phyloP scores from a whole-genome alignment of 345 rosid species.

The Eucalyptus virginea region DNA sequence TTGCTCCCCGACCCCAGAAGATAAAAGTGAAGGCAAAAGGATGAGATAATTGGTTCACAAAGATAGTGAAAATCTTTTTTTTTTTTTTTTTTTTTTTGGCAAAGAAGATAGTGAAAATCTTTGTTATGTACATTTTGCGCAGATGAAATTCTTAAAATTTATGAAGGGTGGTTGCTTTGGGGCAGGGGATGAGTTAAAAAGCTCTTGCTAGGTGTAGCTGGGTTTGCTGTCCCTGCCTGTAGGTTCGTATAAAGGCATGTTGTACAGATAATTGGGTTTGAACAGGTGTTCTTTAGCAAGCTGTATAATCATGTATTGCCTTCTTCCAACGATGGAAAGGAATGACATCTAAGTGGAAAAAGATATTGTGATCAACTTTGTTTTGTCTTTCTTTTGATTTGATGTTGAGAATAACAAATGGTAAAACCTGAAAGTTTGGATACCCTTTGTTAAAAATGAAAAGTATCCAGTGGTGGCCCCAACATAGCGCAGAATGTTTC shows the following conservation, averaged over 20 bases:
- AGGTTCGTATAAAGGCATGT: neutral
- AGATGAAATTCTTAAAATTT: conserved; percentile 9
- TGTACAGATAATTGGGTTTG: neutral
- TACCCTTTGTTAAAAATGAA: neutral
- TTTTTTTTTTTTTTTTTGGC: too few species aligned
- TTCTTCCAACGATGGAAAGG: neutral
- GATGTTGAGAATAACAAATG: neutral
- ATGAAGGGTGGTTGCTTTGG: neutral
- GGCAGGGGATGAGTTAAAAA: neutral
- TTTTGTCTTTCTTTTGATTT: neutral
- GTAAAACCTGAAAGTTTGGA: neutral
- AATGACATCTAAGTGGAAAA: neutral
- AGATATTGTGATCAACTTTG: neutral
- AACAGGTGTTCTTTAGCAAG: neutral
- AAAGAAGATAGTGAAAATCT: neutral
- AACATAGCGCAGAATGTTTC: neutral
- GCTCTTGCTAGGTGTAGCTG: neutral
- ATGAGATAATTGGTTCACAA: neutral
- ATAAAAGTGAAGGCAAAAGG: neutral
- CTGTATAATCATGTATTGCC: neutral
- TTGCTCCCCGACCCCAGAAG: neutral
- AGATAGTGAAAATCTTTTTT: too few species aligned
- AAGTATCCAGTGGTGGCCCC: neutral
- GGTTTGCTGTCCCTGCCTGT: neutral
- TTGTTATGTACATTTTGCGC: conserved; percentile 26